Percentiles rank a stretch among this genome's conserved stretches.
These are phyloP conservation scores for Chenopodium suecicum DNA, from an alignment of 148 eudicot genomes.

Conservation along the genomic window DNA sequence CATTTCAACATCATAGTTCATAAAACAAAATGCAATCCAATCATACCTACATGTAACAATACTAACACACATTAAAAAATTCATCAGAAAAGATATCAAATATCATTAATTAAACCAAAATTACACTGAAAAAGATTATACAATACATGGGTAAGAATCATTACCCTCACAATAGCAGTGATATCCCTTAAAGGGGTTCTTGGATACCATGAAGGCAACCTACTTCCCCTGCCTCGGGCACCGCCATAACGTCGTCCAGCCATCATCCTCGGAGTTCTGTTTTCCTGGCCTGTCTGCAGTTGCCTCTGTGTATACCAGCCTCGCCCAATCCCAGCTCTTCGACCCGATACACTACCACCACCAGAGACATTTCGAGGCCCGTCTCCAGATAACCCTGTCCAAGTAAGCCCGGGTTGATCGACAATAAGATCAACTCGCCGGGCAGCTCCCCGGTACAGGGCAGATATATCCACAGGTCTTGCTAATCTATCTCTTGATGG, in stretches of 20 bases:
- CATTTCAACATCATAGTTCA: background rate
- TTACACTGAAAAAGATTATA: background rate
- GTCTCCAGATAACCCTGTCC: slow-evolving; percentile 23
- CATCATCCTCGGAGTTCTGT: slow-evolving; percentile 19
- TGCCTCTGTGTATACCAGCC: slow-evolving; percentile 19
- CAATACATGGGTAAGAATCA: background rate
- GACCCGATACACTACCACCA: slow-evolving; percentile 22
- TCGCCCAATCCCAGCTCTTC: slow-evolving; percentile 24
- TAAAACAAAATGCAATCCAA: background rate
- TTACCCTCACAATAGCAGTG: slow-evolving; percentile 58
- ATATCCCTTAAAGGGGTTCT: slow-evolving; percentile 61
- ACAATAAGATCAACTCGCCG: slow-evolving; percentile 37
- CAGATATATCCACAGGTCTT: slow-evolving; percentile 51
- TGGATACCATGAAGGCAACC: slow-evolving; percentile 73
- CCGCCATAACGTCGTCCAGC: slow-evolving; percentile 24
- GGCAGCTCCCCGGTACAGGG: slow-evolving; percentile 27
- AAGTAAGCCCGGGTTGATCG: slow-evolving; percentile 38
- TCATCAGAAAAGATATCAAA: background rate
- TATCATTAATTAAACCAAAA: background rate
- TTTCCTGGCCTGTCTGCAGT: slow-evolving; percentile 26
- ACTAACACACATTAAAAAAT: background rate
- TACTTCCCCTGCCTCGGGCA: slow-evolving; percentile 33
- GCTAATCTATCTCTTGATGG: slow-evolving; percentile 69
- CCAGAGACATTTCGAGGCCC: slow-evolving; percentile 31
- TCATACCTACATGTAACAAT: background rate